Evolutionary conservation across 192 early-diverging fungal species (phyloP).

Genomic region (Mortierella antarctica): DNA sequence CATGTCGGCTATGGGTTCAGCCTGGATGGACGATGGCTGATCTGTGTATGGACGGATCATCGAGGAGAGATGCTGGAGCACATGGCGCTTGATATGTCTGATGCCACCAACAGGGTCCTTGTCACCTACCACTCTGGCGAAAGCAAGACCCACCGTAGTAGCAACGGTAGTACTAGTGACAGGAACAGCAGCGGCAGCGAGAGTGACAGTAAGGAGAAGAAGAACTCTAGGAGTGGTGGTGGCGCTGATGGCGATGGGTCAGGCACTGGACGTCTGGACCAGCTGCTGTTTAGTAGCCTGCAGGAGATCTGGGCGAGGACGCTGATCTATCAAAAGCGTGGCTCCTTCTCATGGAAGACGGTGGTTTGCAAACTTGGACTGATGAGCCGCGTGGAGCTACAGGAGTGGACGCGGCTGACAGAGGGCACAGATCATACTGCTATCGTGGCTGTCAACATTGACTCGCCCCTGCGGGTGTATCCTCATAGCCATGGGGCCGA

Average conservation of each 20-base stretch:
- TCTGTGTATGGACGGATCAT: constrained; percentile 63
- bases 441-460: constrained; percentile 25
- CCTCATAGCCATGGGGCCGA: constrained; percentile 26
- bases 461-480: constrained; percentile 26
- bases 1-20: constrained; percentile 64
- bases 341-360: constrained; percentile 58
- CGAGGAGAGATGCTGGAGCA: constrained; percentile 63
- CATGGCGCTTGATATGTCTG: constrained; percentile 39
- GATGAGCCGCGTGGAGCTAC: constrained; percentile 57
- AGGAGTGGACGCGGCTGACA: constrained; percentile 39
- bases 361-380: constrained; percentile 63
- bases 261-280: background rate
- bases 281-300: constrained; percentile 19
- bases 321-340: constrained; percentile 44
- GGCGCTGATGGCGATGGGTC: background rate
- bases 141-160: too few species aligned
- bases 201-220: background rate
- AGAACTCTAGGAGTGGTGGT: background rate
- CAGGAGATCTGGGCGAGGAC: constrained; percentile 60
- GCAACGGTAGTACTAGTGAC: too few species aligned
- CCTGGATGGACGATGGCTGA: constrained; percentile 61
- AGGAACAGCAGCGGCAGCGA: background rate
- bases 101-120: background rate
- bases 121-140: background rate
- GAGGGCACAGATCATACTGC: constrained; percentile 17